Conservation (phyloP, 768 basidiomycete species). For the Boletus pseudo-olivaceus region DNA sequence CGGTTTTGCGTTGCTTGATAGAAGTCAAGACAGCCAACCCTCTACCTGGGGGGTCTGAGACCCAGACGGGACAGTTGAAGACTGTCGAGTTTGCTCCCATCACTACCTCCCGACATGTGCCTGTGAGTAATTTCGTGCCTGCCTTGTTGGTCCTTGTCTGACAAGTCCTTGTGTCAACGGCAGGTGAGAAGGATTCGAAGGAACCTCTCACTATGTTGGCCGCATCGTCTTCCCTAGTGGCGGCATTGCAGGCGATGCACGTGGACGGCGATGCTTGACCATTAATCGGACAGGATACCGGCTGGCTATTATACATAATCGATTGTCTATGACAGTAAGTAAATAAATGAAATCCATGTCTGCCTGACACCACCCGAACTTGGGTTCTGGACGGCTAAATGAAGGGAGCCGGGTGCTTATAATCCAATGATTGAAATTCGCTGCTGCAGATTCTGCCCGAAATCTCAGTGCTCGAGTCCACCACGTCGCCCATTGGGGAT, state of each 20-base stretch:
- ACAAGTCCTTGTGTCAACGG: not conserved
- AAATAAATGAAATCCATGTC: too few relatives aligned
- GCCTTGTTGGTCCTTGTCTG: not conserved
- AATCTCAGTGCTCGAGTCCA: too few relatives aligned
- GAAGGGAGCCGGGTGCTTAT: too few relatives aligned
- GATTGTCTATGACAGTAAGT: too few relatives aligned
- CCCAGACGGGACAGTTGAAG: conserved; percentile 6
- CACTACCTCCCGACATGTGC: not conserved
- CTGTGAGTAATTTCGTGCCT: conserved; percentile 3
- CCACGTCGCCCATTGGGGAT: too few relatives aligned
- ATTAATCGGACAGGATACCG: too few relatives aligned
- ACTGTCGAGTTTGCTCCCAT: not conserved
- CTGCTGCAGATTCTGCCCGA: too few relatives aligned
- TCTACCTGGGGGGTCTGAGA: conserved; percentile 15
- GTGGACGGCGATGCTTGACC: not conserved
- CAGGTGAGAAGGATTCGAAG: not conserved
- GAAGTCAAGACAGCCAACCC: conserved; percentile 6
- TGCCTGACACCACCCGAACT: too few relatives aligned
- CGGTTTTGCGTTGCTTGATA: not conserved
- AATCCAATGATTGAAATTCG: too few relatives aligned
- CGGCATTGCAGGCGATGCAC: conserved; percentile 4
- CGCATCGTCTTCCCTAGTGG: conserved; percentile 12
- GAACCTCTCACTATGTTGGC: not conserved
- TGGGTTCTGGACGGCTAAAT: too few relatives aligned
- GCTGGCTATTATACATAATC: too few relatives aligned